Conservation (phyloP, 108 stramenopile species). For the Fistulifera solaris region DNA sequence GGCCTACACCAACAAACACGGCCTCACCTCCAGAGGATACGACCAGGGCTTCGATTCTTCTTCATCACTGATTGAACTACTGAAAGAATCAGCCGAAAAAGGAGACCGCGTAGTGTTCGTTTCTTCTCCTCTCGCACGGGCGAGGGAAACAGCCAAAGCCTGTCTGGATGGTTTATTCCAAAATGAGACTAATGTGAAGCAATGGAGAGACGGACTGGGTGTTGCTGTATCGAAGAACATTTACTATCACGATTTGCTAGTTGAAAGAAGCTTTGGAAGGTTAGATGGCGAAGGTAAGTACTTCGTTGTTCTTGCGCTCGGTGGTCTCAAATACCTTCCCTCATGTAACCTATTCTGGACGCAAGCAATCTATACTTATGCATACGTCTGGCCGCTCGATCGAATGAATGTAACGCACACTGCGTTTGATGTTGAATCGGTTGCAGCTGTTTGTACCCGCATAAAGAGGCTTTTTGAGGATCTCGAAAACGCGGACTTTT, state of each 20-base stretch:
- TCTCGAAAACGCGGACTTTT: constrained; percentile 26
- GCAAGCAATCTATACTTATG: constrained; percentile 55
- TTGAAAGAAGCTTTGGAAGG: constrained; percentile 78
- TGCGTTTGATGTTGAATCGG: constrained; percentile 71
- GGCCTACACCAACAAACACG: constrained; percentile 57
- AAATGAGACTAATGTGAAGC: constrained; percentile 7
- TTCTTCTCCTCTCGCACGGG: constrained; percentile 76
- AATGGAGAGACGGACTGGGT: constrained; percentile 26
- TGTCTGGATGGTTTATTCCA: constrained; percentile 24
- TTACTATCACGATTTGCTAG: constrained; percentile 44
- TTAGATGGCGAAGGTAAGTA: constrained; percentile 30
- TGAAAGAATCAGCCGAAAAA: constrained; percentile 14
- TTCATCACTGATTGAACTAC: constrained; percentile 27
- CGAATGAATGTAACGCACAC: constrained; percentile 59
- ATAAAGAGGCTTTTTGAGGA: constrained; percentile 40
- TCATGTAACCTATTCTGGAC: background rate
- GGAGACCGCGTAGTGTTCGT: constrained; percentile 46
- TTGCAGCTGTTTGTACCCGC: constrained; percentile 71
- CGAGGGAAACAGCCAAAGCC: constrained; percentile 39
- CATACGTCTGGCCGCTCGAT: constrained; percentile 76
- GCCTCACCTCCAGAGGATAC: constrained; percentile 55
- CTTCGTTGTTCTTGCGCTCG: too few relatives aligned
- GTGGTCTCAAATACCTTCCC: too few relatives aligned
- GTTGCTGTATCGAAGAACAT: constrained; percentile 37
- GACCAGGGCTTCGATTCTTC: constrained; percentile 61